These are phyloP conservation scores for Candida manassasensis DNA, from an alignment of 805 yeast genomes.

Conservation along the genomic window DNA sequence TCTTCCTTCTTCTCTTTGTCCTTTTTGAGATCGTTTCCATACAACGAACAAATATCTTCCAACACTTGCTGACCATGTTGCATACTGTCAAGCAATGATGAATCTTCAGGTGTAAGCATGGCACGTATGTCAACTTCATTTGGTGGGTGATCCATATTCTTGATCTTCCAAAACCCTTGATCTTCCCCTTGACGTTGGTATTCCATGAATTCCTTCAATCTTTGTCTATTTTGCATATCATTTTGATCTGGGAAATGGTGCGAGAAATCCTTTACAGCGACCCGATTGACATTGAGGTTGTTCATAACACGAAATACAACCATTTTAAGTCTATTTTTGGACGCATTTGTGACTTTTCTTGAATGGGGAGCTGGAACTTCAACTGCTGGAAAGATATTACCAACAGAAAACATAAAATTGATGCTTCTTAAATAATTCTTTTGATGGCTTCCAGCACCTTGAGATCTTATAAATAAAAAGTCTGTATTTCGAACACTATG, in stretches of 20 bases:
- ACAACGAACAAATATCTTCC: constrained; percentile 70
- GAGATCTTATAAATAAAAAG: constrained; percentile 72
- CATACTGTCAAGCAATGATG: constrained; percentile 83
- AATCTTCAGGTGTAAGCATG: constrained; percentile 92
- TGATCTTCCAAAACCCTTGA: constrained; percentile 92
- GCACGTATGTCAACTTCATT: constrained; percentile 69
- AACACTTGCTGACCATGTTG: constrained; percentile 85
- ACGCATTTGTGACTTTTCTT: constrained; percentile 88
- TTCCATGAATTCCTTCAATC: constrained; percentile 96
- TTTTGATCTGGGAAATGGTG: constrained; percentile 94
- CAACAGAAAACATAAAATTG: constrained; percentile 76
- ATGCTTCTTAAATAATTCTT: constrained; percentile 65
- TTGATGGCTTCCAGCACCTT: constrained; percentile 73
- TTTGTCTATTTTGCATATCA: constrained; percentile 94
- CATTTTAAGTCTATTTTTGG: constrained; percentile 89
- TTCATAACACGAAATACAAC: constrained; percentile 85
- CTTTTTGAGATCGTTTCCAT: constrained; percentile 28
- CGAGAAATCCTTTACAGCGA: constrained; percentile 82
- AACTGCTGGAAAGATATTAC: constrained; percentile 88
- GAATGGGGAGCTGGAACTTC: constrained; percentile 98
- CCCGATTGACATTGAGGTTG: constrained; percentile 63
- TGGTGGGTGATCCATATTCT: constrained; percentile 55
- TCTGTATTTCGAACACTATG: constrained; percentile 80
- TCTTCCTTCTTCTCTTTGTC: constrained; percentile 21
- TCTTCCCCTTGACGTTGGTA: constrained; percentile 91